Conservation (phyloP, 1,284 basidiomycete genomes). For the Ustilago nuda region DNA sequence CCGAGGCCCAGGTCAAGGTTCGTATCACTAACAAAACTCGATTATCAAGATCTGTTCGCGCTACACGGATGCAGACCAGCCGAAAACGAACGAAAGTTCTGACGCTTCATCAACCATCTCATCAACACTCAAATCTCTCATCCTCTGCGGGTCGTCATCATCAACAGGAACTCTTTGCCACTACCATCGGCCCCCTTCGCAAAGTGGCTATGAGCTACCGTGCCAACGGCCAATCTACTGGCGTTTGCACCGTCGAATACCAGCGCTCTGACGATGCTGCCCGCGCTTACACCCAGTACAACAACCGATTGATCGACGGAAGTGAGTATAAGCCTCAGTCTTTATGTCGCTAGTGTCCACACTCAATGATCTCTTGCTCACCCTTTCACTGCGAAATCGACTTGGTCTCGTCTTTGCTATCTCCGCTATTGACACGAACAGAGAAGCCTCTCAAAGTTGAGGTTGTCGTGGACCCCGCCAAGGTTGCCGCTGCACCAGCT, state of each 20-base stretch:
- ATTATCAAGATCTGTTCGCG: neutral
- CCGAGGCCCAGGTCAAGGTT: slow-evolving; percentile 89
- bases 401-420: neutral
- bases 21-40: slow-evolving; percentile 5
- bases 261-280: slow-evolving; percentile 86
- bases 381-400: slow-evolving; percentile 46
- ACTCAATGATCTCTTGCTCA: neutral
- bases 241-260: slow-evolving; percentile 88
- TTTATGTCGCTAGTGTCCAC: neutral
- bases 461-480: slow-evolving; percentile 88
- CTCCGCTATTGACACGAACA: slow-evolving; percentile 10
- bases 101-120: neutral
- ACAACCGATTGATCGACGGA: slow-evolving; percentile 99
- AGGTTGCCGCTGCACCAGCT: slow-evolving; percentile 70
- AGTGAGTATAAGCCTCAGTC: slow-evolving; percentile 74
- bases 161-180: slow-evolving; percentile 85
- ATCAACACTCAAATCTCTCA: neutral
- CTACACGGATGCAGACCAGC: neutral
- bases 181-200: slow-evolving; percentile 87
- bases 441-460: slow-evolving; percentile 97
- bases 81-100: neutral
- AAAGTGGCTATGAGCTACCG: slow-evolving; percentile 89
- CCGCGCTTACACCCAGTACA: slow-evolving; percentile 92
- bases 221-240: slow-evolving; percentile 85
- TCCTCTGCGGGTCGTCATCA: neutral